phyloP scores from a whole-genome alignment of 148 eudicot genomes.

The Persicaria tinctoria region DNA sequence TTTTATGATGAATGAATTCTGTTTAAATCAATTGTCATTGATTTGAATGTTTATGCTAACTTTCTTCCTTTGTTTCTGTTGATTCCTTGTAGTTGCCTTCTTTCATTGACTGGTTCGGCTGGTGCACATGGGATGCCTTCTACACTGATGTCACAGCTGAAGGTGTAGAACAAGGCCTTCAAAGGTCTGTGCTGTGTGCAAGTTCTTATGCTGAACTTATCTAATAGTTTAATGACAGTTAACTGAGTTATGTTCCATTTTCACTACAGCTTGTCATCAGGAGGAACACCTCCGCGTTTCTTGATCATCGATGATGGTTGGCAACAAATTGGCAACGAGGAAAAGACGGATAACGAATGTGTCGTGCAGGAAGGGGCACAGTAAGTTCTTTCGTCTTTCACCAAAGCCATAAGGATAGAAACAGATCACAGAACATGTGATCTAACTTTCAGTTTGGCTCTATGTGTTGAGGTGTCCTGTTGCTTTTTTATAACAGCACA shows the following conservation, averaged over 20 bases:
- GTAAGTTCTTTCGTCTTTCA: constrained; percentile 35
- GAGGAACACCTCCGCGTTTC: constrained; percentile 81
- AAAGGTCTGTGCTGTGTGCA: constrained; percentile 31
- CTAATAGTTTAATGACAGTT: not conserved
- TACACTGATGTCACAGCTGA: constrained; percentile 98
- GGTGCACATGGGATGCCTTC: constrained; percentile 99
- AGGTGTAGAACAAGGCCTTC: constrained; percentile 87
- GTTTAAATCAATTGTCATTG: not conserved
- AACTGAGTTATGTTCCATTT: not conserved
- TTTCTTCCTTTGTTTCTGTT: constrained; percentile 1
- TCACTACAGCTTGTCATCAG: constrained; percentile 63
- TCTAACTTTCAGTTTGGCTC: not conserved
- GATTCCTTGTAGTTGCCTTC: constrained; percentile 55
- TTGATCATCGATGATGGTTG: constrained; percentile 97
- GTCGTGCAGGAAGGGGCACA: constrained; percentile 96
- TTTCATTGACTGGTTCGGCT: constrained; percentile 93
- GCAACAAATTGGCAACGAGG: constrained; percentile 86
- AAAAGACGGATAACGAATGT: constrained; percentile 28
- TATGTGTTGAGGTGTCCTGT: not conserved
- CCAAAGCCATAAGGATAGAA: not conserved
- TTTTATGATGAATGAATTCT: not conserved
- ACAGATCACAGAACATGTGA: too few species aligned
- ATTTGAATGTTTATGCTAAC: not conserved
- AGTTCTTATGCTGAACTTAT: too few species aligned
- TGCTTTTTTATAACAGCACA: not conserved